Base-by-base conservation (phyloP, 176 grass and related monocot genomes). In the Musa itinerans region DNA sequence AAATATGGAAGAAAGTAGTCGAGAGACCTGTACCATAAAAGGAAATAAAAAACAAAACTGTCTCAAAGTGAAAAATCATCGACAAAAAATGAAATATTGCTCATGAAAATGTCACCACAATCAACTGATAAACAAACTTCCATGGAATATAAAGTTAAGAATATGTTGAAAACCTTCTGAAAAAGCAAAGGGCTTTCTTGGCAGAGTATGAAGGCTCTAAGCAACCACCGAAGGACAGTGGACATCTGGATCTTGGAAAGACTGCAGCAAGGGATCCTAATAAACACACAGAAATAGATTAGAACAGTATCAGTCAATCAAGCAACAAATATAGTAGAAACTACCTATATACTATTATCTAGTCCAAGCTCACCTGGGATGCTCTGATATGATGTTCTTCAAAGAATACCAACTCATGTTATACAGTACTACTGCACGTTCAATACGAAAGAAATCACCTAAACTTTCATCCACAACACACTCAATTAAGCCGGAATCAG, bases 191-290 rank as follows among this genome's bases (percentile, higher is more conserved):
- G 88, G 14, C 78, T 81, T 59, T 98, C 81, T 78, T 54, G 76
- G 26, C 83, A 91, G 57, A 93, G 82, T 65, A 91, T 78, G 79
- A 93, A 98, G 65, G 90, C 83, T 80, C 81, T 87, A 54, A 98
- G 83, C 83, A 98, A 86, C 90, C 84, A 98, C 8, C 72, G 61
- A 78, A 90, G 72, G 65, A 89, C 57, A 77, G 84, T 76, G 58
- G 79, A 72, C 73, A 87, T 87, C 75, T 81, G 68, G 68, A 91
- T 49, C 63, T 76, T 91, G 61, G 75, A 82, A 71, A 98, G 87
- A 65, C 52, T 63, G 72, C 90, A 93, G 51, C 90, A 98, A 50
- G 9, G 21, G 69, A 69, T 65, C 90, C 94, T 98, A 68, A 2
- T 56, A 72, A 92, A 68, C 70, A 54, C 63, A 77, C 68, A 54